These are phyloP conservation scores for Candida suzukii DNA, from an alignment of 805 yeast species.

Conservation along the genomic window DNA sequence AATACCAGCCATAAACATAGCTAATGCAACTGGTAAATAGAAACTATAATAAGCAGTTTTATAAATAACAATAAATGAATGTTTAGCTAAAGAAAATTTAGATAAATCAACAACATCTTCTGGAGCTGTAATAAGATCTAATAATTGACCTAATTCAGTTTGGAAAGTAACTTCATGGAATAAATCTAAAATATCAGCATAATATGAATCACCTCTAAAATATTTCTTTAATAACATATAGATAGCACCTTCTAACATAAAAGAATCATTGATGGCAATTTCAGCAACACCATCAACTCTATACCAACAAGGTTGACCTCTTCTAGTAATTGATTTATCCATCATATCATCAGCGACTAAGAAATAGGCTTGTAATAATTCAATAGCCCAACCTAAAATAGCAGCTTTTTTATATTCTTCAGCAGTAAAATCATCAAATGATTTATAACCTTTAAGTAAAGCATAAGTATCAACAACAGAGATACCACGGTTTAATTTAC, in stretches of 20 bases:
- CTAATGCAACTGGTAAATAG: conserved; percentile 94
- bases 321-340: conserved; percentile 94
- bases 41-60: conserved; percentile 97
- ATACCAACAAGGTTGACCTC: conserved; percentile 99
- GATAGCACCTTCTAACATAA: conserved; percentile 93
- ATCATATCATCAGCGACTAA: conserved; percentile 97
- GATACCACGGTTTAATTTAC: conserved; percentile 92
- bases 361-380: conserved; percentile 91
- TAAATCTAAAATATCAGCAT: conserved; percentile 83
- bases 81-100: conserved; percentile 83
- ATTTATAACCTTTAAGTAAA: conserved; percentile 58
- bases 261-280: conserved; percentile 95
- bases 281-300: conserved; percentile 71
- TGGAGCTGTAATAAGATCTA: conserved; percentile 95
- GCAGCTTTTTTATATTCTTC: conserved; percentile 82
- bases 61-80: conserved; percentile 90
- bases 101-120: conserved; percentile 86
- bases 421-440: conserved; percentile 48
- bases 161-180: conserved; percentile 97
- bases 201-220: conserved; percentile 75
- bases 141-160: conserved; percentile 93
- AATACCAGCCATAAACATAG: conserved; percentile 88
- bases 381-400: conserved; percentile 91
- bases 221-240: conserved; percentile 84
- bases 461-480: conserved; percentile 92